Base-by-base conservation (phyloP, 192 early-diverging fungal species). In the Coemansia sp. region DNA sequence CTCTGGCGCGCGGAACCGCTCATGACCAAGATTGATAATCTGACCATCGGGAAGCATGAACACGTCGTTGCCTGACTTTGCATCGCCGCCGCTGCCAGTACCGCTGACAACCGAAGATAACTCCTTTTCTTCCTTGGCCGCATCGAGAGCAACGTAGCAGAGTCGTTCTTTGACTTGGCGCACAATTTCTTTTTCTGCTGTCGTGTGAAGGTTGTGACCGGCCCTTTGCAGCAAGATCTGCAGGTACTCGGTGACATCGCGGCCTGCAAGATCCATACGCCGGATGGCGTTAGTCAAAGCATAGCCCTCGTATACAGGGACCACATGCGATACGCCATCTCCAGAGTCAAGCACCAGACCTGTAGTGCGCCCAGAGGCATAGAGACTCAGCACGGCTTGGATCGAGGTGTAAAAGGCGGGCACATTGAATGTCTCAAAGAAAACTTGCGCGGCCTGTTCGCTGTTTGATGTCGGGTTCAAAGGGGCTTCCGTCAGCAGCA, bases 361-460 rank as follows among this genome's bases (percentile, higher is more conserved):
- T 10, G 97, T 99, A 15, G 97, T 99, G 74, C 96, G 88, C 55
- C 97, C 97, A 42, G 96, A 98, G 9, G 96, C 94, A 72, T 99
- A 97, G 86, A 99, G 90, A 72, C 95, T 93, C 49, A 99, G 89
- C 3, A 99, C 96, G 34, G 97, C 97, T 84, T 99, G 97, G 68
- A 99, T 94, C 51, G 95, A 96, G 42, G 95, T 91, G 85, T 95
- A 98, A 46, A 99, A 88, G 27, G 97, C 96, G 4, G 97, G 97
- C 13, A 97, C 95, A 57, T 99, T 99, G 85, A 99, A 99, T 1
- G 97, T 99, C 73, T 99, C 97, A 72, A 99, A 99, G 78, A 99
- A 95, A 67, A 98, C 94, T 76, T 97, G 95, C 24, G 95, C 96
- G 5, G 94, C 95, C 57, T 90, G 86, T 70, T 99, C 97, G 63